Evolutionary conservation across 139 green algal species (phyloP), one percentile per base, ranked within the genome.

Genomic region (Trebouxia sp.): DNA sequence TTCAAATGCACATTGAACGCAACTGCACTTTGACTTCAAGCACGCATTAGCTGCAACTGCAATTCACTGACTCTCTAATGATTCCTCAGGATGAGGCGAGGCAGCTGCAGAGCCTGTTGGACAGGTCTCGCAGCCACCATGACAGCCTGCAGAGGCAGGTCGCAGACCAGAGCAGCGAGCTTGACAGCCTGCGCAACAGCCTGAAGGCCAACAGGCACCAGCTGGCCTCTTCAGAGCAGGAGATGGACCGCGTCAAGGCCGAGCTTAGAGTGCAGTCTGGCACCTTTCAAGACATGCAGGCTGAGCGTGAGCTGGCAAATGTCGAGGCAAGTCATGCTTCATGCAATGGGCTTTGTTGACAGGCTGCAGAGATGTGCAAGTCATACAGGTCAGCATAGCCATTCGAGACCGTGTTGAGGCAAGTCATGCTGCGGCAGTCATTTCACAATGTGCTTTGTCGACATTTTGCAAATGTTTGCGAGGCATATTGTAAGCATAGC

Each of bases 241-340:
- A 53, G 41, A 39, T 77, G 22, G 69, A 77, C 8, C 41, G n/a
- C 22, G 41, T 77, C 24, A 53, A 77, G 41, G 24, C 41, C n/a
- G 41, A 77, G 41, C 69, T 77, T 24, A 39, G 12, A 15, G 38
- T 28, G 26, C 69, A 77, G 24, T 20, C 41, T n/a, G 69, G 26
- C 26, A 77, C 24, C 41, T 55, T 77, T 15, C 41, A 77, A 26
- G 41, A 77, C n/a, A 51, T 77, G 69, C 69, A 77, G 69, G 69
- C 69, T 56, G 69, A 77, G 26, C 42, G 69, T 6, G 69, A 77
- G 69, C 7, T 53, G 22, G 42, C 41, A 41, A 26, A 77, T 24
- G 4, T 30, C 39, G 43, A 77, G 69, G 69, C 55, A 6, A 37
- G 17, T 1, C 22, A 17, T 48, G 32, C 20, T 30, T 43, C 35